These are phyloP conservation scores for Zea mays DNA, from an alignment of 176 grass and related monocot genomes.

Conservation along the genomic window Zm-B73-REFERENCE-NAM-5.0 NC_050098.1:226826001-226826500, in stretches of 20 bases:
- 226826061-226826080: slow-evolving; percentile 86
- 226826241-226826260: slow-evolving; percentile 50
- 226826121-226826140: slow-evolving; percentile 63
- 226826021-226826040: slow-evolving; percentile 77
- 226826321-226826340: slow-evolving; percentile 35
- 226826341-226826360: not conserved
- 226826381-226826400: no score
- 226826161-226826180: slow-evolving; percentile 47
- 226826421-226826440: no score
- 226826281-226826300: slow-evolving; percentile 10
- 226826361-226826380: no score
- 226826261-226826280: slow-evolving; percentile 25
- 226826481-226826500: no score
- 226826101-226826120: slow-evolving; percentile 78
- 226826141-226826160: slow-evolving; percentile 43
- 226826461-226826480: no score
- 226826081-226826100: slow-evolving; percentile 66
- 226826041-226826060: slow-evolving; percentile 85
- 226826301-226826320: slow-evolving; percentile 40
- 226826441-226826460: no score
- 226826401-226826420: no score
- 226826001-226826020: slow-evolving; percentile 71
- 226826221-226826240: slow-evolving; percentile 53
- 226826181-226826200: slow-evolving; percentile 27
- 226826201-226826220: slow-evolving; percentile 56